phyloP scores from a whole-genome alignment of 2,329 filamentous ascomycete genomes.

The Parasarocladium wereldwijsianum region DNA sequence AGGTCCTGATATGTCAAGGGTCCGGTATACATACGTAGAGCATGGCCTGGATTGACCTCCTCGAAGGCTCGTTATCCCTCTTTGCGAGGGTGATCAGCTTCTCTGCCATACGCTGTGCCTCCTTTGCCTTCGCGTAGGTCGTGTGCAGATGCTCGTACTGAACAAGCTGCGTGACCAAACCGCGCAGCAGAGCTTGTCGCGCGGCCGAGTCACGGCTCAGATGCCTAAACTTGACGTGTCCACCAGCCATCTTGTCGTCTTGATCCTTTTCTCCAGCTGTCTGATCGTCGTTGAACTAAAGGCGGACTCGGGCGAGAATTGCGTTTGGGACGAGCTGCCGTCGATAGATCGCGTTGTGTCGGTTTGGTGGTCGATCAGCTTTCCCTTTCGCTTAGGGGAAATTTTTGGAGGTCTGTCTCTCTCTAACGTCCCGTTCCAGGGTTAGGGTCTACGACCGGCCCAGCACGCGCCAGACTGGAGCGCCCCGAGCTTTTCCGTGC shows the following conservation, averaged over 20 bases:
- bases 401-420: not conserved
- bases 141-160: constrained; percentile 87
- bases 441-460: too few species aligned
- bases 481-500: too few species aligned
- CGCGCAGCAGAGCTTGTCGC: constrained; percentile 82
- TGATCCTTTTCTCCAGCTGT: too few species aligned
- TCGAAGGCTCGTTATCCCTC: constrained; percentile 73
- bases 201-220: constrained; percentile 76
- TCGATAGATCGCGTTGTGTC: not conserved
- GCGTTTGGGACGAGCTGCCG: not conserved
- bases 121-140: constrained; percentile 93
- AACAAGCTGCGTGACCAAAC: constrained; percentile 90
- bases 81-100: constrained; percentile 91
- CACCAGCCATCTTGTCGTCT: constrained; percentile 66
- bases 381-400: not conserved
- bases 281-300: not conserved
- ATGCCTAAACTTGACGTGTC: constrained; percentile 75
- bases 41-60: constrained; percentile 60
- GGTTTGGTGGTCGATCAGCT: not conserved
- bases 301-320: constrained; percentile 1
- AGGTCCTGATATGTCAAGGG: not conserved
- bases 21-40: constrained; percentile 56
- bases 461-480: too few species aligned
- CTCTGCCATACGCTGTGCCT: constrained; percentile 84
- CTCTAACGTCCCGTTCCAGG: too few species aligned